Evolutionary conservation across 2,329 filamentous ascomycete species (phyloP).

Genomic region (Diplodia sapinea): DNA sequence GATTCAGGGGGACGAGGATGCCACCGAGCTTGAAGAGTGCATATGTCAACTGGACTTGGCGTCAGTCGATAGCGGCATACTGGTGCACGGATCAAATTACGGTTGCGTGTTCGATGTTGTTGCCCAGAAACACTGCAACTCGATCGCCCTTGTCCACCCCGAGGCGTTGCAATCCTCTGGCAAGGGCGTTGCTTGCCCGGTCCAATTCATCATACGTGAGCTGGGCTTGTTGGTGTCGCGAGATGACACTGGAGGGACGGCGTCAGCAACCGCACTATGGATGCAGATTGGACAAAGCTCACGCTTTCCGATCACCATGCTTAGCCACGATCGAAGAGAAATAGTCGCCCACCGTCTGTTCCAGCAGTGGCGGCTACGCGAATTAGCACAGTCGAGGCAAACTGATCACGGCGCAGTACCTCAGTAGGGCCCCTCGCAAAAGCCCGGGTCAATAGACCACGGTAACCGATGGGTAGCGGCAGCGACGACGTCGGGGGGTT

Average conservation of each 20-base stretch:
- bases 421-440: slow-evolving; percentile 43
- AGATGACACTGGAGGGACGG: slow-evolving; percentile 57
- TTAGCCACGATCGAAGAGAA: slow-evolving; percentile 69
- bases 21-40: slow-evolving; percentile 94
- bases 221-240: slow-evolving; percentile 64
- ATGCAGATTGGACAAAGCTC: slow-evolving; percentile 35
- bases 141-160: slow-evolving; percentile 83
- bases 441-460: slow-evolving; percentile 43
- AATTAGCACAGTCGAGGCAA: neutral
- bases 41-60: slow-evolving; percentile 65
- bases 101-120: slow-evolving; percentile 80
- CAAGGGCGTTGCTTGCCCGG: slow-evolving; percentile 74
- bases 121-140: slow-evolving; percentile 85
- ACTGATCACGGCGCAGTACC: slow-evolving; percentile 37
- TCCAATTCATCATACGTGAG: slow-evolving; percentile 81
- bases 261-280: slow-evolving; percentile 25
- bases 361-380: slow-evolving; percentile 67
- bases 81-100: slow-evolving; percentile 49
- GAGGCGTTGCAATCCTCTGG: slow-evolving; percentile 69
- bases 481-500: slow-evolving; percentile 8
- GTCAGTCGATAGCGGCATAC: slow-evolving; percentile 32
- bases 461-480: neutral
- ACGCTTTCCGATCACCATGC: slow-evolving; percentile 69
- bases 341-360: slow-evolving; percentile 73
- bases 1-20: slow-evolving; percentile 90